phyloP scores from a whole-genome alignment of 1,284 basidiomycete species.

The Apiotrichum gracile region DNA sequence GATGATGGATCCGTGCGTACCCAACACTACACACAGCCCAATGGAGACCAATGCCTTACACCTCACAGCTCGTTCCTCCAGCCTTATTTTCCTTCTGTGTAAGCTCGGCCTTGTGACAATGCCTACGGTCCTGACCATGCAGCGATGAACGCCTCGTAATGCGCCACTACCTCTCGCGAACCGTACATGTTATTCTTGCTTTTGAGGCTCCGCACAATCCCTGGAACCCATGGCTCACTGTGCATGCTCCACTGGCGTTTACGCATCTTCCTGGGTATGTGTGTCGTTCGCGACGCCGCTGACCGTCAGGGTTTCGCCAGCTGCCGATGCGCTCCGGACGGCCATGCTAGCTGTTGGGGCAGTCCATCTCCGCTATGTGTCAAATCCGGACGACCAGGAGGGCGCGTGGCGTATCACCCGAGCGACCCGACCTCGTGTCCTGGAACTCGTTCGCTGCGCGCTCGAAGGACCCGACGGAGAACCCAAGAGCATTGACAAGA shows the following conservation, averaged over 20 bases:
- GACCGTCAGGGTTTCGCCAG: slow-evolving; percentile 23
- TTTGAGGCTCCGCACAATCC: slow-evolving; percentile 31
- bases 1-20: slow-evolving; percentile 41
- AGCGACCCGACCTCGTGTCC: slow-evolving; percentile 25
- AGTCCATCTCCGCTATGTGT: slow-evolving; percentile 37
- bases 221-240: slow-evolving; percentile 42
- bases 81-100: slow-evolving; percentile 39
- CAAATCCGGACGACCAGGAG: slow-evolving; percentile 29
- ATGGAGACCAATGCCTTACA: neutral
- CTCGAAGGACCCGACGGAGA: slow-evolving; percentile 25
- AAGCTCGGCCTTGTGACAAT: slow-evolving; percentile 1
- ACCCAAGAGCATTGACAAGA: slow-evolving; percentile 25
- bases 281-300: neutral
- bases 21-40: no score
- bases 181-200: slow-evolving; percentile 40
- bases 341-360: slow-evolving; percentile 40
- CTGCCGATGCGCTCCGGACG: slow-evolving; percentile 37
- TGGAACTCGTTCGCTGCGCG: slow-evolving; percentile 26
- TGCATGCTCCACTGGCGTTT: slow-evolving; percentile 41
- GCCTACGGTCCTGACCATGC: neutral
- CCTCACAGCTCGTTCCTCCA: slow-evolving; percentile 31
- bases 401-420: slow-evolving; percentile 32
- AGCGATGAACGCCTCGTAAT: slow-evolving; percentile 41
- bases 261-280: slow-evolving; percentile 34
- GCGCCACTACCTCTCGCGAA: slow-evolving; percentile 40